phyloP scores from a whole-genome alignment of 108 stramenopile genomes.

The Nannochloropsis granulata region DNA sequence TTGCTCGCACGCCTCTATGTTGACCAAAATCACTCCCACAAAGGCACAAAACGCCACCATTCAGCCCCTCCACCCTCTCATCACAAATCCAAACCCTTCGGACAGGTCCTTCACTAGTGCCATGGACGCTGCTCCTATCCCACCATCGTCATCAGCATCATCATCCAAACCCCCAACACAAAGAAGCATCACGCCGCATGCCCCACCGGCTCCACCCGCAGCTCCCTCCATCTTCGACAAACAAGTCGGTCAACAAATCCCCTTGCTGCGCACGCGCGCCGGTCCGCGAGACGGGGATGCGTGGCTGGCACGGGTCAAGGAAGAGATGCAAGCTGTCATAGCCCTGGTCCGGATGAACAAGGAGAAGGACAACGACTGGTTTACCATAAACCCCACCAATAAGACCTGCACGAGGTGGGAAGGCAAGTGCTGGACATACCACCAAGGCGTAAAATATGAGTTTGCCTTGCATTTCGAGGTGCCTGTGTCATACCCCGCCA shows the following conservation, averaged over 20 bases:
- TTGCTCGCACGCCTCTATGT: too few species aligned
- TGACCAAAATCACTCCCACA: too few species aligned
- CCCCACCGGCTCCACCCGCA: too few species aligned
- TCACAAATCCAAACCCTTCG: too few species aligned
- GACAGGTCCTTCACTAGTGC: too few species aligned
- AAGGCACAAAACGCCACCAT: too few species aligned
- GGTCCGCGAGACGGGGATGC: background rate
- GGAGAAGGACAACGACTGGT: conserved; percentile 13
- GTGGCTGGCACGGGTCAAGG: conserved; percentile 2
- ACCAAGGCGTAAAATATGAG: conserved; percentile 3
- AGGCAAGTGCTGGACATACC: conserved; percentile 18
- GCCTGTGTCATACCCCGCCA: conserved; percentile 2
- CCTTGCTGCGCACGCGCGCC: background rate
- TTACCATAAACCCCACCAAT: conserved; percentile 1
- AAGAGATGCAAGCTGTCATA: conserved; percentile 1
- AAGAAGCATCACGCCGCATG: too few species aligned
- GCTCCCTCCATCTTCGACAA: too few species aligned
- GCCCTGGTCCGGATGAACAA: conserved; percentile 4
- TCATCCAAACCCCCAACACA: too few species aligned
- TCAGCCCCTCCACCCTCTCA: too few species aligned
- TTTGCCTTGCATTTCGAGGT: conserved; percentile 1
- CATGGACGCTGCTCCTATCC: too few species aligned
- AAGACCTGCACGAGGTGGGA: background rate
- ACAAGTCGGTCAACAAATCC: background rate
- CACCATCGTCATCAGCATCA: too few species aligned